A percentile compares a stretch with the other conserved stretches of the same genome.
Evolutionary conservation across 148 eudicot genomes (phyloP).

Genomic region (Arctostaphylos glauca): DNA sequence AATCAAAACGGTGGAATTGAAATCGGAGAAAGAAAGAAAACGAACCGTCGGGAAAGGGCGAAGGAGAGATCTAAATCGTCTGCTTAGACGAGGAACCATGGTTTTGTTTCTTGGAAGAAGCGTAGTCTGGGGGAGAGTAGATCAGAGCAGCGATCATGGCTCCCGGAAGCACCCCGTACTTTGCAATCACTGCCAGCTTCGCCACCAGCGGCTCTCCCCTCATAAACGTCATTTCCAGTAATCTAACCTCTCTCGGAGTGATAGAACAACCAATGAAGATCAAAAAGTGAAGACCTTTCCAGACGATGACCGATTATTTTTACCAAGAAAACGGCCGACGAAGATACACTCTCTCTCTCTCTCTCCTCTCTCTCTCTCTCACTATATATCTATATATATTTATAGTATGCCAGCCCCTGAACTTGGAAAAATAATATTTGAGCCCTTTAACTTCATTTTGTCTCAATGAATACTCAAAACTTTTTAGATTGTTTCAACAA

Average conservation of each 20-base stretch:
- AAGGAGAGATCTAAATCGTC: not conserved
- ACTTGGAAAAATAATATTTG: not conserved
- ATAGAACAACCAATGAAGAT: not conserved
- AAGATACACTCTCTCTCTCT: too few species aligned
- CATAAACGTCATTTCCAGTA: slow-evolving; percentile 17
- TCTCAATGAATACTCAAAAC: not conserved
- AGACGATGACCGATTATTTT: not conserved
- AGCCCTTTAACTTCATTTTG: not conserved
- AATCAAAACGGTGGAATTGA: not conserved
- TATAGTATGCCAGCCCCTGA: not conserved
- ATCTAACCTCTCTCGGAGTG: not conserved
- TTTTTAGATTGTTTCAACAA: not conserved
- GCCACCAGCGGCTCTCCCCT: slow-evolving; percentile 46
- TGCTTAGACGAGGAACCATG: not conserved
- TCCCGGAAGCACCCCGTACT: slow-evolving; percentile 39
- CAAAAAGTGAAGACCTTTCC: not conserved
- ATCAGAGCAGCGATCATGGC: slow-evolving; percentile 43
- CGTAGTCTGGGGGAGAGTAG: slow-evolving; percentile 45
- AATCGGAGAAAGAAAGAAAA: not conserved
- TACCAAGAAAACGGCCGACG: not conserved
- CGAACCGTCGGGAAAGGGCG: not conserved
- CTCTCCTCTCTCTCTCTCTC: too few species aligned
- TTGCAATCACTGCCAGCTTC: slow-evolving; percentile 42
- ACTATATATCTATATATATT: too few species aligned
- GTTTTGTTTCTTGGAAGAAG: slow-evolving; percentile 26